These are phyloP conservation scores for Solanum pinnatisectum DNA, from an alignment of 257 asterid species.

Conservation along the genomic window DNA sequence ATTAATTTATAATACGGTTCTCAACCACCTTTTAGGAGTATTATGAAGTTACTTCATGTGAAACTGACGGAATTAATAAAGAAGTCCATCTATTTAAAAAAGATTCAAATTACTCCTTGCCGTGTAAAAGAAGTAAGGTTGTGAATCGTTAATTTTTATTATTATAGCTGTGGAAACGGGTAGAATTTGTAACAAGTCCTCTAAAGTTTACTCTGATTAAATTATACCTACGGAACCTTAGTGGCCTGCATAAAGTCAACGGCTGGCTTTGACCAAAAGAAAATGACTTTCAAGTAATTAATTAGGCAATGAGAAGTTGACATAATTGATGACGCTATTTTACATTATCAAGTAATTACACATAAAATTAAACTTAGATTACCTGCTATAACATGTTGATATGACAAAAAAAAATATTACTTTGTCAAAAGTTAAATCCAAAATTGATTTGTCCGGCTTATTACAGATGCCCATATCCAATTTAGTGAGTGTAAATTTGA, in stretches of 20 bases:
- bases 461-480: not conserved
- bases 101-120: not conserved
- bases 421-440: not conserved
- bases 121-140: not conserved
- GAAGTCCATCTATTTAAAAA: not conserved
- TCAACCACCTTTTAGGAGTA: not conserved
- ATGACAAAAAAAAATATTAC: not conserved
- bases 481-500: not conserved
- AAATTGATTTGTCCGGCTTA: not conserved
- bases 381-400: not conserved
- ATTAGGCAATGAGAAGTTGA: not conserved
- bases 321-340: not conserved
- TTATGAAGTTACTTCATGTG: not conserved
- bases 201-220: not conserved
- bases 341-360: not conserved
- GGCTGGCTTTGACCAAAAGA: not conserved
- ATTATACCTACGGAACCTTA: not conserved
- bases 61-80: not conserved
- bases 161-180: not conserved
- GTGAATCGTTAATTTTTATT: not conserved
- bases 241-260: not conserved
- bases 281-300: not conserved
- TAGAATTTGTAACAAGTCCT: not conserved
- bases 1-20: not conserved
- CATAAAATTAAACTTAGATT: not conserved